phyloP scores from a whole-genome alignment of 2,329 filamentous ascomycete genomes.

The Xylogone sp. region DNA sequence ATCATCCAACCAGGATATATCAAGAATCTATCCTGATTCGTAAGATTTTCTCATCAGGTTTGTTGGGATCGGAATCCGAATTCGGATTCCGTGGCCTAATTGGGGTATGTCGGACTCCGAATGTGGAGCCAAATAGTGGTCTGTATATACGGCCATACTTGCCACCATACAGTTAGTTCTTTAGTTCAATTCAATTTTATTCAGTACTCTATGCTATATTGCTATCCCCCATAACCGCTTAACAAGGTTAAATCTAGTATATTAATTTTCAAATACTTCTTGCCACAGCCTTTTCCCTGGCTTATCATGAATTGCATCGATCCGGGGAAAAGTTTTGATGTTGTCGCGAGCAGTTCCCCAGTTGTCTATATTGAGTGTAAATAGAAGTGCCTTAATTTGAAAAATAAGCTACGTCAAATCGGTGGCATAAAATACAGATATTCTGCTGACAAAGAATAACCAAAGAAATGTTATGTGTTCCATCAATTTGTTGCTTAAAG shows the following conservation, averaged over 20 bases:
- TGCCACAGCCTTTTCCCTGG: not conserved
- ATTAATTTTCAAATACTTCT: slow-evolving; percentile 7
- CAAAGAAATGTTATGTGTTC: slow-evolving; percentile 18
- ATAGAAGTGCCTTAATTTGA: slow-evolving; percentile 5
- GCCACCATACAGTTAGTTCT: too few relatives aligned
- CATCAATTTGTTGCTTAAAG: slow-evolving; percentile 1
- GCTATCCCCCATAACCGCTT: too few relatives aligned
- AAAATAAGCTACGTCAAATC: slow-evolving; percentile 8
- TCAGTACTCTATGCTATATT: too few relatives aligned
- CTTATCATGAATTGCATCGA: slow-evolving; percentile 17
- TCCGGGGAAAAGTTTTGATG: slow-evolving; percentile 22
- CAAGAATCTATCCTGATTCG: too few relatives aligned
- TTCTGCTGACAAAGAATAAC: slow-evolving; percentile 13
- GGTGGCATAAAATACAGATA: slow-evolving; percentile 4
- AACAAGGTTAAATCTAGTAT: not conserved
- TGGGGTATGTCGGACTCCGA: too few relatives aligned
- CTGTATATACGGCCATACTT: too few relatives aligned
- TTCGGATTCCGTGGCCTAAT: too few relatives aligned
- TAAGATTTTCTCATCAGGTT: not conserved
- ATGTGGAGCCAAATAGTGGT: too few relatives aligned
- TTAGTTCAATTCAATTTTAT: too few relatives aligned
- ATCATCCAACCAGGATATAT: slow-evolving; percentile 25
- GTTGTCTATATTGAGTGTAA: slow-evolving; percentile 7
- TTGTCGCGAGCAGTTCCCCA: slow-evolving; percentile 10
- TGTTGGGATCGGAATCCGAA: not conserved